Conservation (phyloP, 352 stramenopile genomes). For the Globisporangium ultimum region DNA sequence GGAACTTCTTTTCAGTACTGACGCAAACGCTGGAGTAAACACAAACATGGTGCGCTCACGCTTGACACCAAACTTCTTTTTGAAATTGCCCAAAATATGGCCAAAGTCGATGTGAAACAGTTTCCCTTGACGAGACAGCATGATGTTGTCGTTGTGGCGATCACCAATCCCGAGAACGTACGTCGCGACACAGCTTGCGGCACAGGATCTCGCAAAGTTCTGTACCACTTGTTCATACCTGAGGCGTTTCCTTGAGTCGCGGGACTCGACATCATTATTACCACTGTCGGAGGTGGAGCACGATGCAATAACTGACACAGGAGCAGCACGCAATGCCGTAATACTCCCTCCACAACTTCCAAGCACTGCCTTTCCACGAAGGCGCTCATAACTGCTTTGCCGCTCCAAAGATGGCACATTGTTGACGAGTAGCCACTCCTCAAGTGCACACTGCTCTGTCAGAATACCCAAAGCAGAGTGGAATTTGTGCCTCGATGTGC, state of each 20-base stretch:
- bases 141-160: constrained; percentile 94
- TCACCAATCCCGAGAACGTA: constrained; percentile 92
- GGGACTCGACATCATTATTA: not conserved
- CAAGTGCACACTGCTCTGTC: constrained; percentile 21
- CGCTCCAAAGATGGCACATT: constrained; percentile 3
- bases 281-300: not conserved
- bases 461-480: constrained; percentile 23
- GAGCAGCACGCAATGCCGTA: not conserved
- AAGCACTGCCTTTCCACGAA: constrained; percentile 3
- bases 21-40: constrained; percentile 67
- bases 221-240: constrained; percentile 47
- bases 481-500: constrained; percentile 23
- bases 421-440: constrained; percentile 23
- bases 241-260: not conserved
- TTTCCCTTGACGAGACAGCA: constrained; percentile 89
- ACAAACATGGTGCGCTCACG: constrained; percentile 88
- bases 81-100: constrained; percentile 94
- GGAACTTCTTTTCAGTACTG: not conserved
- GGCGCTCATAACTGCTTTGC: constrained; percentile 15
- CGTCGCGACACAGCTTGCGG: constrained; percentile 91
- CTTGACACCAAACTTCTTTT: constrained; percentile 90
- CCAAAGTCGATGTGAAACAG: constrained; percentile 97
- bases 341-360: not conserved
- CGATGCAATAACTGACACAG: not conserved
- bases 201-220: constrained; percentile 84